Evolutionary conservation across 2,329 filamentous ascomycete genomes (phyloP), one percentile per base, ranked within the genome.

Genomic region (Xylaria sp.): DNA sequence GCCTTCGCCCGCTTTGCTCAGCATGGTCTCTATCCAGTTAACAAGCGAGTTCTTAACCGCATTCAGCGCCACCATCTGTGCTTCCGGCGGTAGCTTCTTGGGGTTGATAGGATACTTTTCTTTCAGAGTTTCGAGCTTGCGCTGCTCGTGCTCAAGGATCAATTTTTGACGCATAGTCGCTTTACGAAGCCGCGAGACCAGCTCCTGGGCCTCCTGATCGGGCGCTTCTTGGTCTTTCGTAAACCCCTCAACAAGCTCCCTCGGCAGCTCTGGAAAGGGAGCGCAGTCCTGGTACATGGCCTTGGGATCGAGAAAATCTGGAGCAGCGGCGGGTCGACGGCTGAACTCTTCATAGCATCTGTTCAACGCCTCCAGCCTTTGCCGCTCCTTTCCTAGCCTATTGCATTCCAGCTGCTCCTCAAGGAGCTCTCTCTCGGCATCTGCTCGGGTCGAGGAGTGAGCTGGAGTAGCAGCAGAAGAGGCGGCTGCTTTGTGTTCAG

Each of bases 1-100:
- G 4, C 58, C 68, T 54, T 79, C 79, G 4, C 83, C 82, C 1
- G 87, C 87, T 63, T 86, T 87, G 60, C 83, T 80, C 26, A 91
- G 79, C 75, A 91, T 89, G 5, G 80, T 81, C 76, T 91, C 89
- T 65, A 91, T 90, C 89, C 89, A 91, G 65, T 79, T 82, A 67
- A 91, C 90, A 59, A 91, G 82, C 69, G 88, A 86, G 60, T 86
- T 85, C 17, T 89, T 83, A 11, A 89, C 87, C 7, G 80, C 80
- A 49, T 83, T 84, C 10, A 91, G 79, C 15, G 89, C 89, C 57
- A 83, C 80, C 2, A 88, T 72, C 69, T 85, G 87, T 17, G 80
- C 77, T 62, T 75, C 72, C 15, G 79, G 76, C 11, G 76, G 73
- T 46, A 84, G 72, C 20, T 75, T 75, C 48, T 79, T 79, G 1